Conservation (phyloP, 1,284 basidiomycete genomes). For the Ceratobasidium sp. region DNA sequence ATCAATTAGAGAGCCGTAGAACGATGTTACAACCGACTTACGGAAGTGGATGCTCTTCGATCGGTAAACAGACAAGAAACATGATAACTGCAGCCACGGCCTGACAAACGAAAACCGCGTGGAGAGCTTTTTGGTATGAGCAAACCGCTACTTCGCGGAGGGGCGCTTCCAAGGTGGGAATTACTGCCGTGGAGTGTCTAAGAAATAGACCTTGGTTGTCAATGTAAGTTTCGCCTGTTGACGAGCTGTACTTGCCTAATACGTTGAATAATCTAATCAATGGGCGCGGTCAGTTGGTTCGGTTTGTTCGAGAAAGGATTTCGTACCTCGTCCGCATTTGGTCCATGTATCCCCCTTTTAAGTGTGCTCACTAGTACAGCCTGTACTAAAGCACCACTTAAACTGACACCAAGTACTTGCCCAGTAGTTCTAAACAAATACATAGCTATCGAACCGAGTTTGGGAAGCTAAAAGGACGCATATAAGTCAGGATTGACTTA, state of each 20-base stretch:
- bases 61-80: slow-evolving; percentile 76
- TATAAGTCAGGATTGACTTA: slow-evolving; percentile 61
- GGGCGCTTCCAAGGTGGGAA: slow-evolving; percentile 76
- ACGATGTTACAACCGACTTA: slow-evolving; percentile 61
- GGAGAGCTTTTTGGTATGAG: slow-evolving; percentile 87
- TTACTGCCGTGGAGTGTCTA: slow-evolving; percentile 80
- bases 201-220: background rate
- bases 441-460: slow-evolving; percentile 7
- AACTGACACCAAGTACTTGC: slow-evolving; percentile 89
- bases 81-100: slow-evolving; percentile 72
- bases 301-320: background rate
- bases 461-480: slow-evolving; percentile 47
- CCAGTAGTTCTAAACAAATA: slow-evolving; percentile 93
- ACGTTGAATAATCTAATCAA: slow-evolving; percentile 46
- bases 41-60: slow-evolving; percentile 82
- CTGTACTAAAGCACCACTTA: slow-evolving; percentile 86
- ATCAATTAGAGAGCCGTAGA: background rate
- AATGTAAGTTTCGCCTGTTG: background rate
- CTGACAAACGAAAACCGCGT: slow-evolving; percentile 87
- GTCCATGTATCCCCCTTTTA: slow-evolving; percentile 79
- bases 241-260: slow-evolving; percentile 47
- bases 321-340: slow-evolving; percentile 76
- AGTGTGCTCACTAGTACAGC: slow-evolving; percentile 78
- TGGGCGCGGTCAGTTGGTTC: background rate
- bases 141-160: slow-evolving; percentile 78